phyloP scores from a whole-genome alignment of 495 filamentous ascomycete genomes.

The Penicillium coffeae region DNA sequence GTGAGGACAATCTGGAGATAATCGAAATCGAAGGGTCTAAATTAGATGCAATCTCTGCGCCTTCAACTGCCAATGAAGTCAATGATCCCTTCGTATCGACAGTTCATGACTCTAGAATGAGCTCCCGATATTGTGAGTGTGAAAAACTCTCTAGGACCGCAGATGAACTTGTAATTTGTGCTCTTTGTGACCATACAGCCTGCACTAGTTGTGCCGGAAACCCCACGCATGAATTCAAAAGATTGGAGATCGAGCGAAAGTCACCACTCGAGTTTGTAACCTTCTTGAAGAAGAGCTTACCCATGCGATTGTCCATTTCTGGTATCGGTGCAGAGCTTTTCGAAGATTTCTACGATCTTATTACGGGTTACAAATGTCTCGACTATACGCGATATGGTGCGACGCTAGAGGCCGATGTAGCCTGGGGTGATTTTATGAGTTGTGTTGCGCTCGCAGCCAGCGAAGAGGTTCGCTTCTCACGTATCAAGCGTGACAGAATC shows the following conservation, averaged over 20 bases:
- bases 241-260: conserved; percentile 4
- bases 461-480: conserved; percentile 43
- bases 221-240: conserved; percentile 50
- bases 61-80: too few relatives aligned
- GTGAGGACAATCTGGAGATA: too few relatives aligned
- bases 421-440: background rate
- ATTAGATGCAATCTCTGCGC: too few relatives aligned
- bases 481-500: conserved; percentile 41
- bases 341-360: conserved; percentile 7
- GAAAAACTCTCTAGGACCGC: conserved; percentile 47
- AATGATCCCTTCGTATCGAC: too few relatives aligned
- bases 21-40: too few relatives aligned
- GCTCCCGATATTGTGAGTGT: conserved; percentile 47
- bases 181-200: conserved; percentile 51
- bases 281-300: conserved; percentile 39
- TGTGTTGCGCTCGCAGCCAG: conserved; percentile 21
- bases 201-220: conserved; percentile 55
- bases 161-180: conserved; percentile 43
- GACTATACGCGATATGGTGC: too few relatives aligned
- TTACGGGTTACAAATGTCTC: too few relatives aligned
- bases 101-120: too few relatives aligned
- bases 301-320: conserved; percentile 39
- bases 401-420: background rate
- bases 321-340: conserved; percentile 31
- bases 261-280: conserved; percentile 49